Conservation (phyloP, 106 monocot species). For the Acorus gramineus region DNA sequence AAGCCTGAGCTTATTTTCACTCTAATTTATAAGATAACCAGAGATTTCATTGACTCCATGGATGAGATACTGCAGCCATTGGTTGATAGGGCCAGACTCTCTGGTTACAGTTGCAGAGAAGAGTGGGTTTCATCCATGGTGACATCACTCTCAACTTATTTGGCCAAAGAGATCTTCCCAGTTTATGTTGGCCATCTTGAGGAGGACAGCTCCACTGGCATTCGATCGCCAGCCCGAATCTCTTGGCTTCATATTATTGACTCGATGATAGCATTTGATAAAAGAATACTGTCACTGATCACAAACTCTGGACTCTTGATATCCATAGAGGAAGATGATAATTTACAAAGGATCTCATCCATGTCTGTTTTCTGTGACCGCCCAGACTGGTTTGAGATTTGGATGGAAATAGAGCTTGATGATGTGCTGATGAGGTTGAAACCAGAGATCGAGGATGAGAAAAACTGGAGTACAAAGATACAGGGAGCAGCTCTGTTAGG, state of each 20-base stretch:
- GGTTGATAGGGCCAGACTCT: constrained; percentile 78
- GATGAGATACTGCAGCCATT: constrained; percentile 92
- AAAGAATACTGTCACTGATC: constrained; percentile 53
- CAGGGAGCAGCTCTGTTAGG: constrained; percentile 29
- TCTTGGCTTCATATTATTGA: constrained; percentile 81
- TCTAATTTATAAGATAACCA: constrained; percentile 67
- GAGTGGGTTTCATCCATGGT: constrained; percentile 91
- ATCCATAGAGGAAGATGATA: constrained; percentile 52
- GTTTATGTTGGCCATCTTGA: constrained; percentile 46
- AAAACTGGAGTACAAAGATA: constrained; percentile 56
- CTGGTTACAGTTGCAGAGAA: constrained; percentile 90
- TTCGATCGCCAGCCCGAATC: constrained; percentile 21
- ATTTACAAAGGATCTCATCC: constrained; percentile 44
- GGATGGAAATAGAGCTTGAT: constrained; percentile 62
- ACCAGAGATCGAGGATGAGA: constrained; percentile 45
- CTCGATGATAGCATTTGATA: constrained; percentile 88
- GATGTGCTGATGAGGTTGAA: constrained; percentile 57
- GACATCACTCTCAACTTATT: constrained; percentile 48
- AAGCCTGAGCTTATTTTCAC: constrained; percentile 94
- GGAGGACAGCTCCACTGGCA: constrained; percentile 17
- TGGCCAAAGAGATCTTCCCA: constrained; percentile 79
- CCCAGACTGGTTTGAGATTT: constrained; percentile 84
- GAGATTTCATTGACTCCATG: constrained; percentile 81
- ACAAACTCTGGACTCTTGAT: constrained; percentile 50
- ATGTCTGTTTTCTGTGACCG: constrained; percentile 81